Conservation (phyloP, 2,329 filamentous ascomycete species). For the Fusarium cicatricum region DNA sequence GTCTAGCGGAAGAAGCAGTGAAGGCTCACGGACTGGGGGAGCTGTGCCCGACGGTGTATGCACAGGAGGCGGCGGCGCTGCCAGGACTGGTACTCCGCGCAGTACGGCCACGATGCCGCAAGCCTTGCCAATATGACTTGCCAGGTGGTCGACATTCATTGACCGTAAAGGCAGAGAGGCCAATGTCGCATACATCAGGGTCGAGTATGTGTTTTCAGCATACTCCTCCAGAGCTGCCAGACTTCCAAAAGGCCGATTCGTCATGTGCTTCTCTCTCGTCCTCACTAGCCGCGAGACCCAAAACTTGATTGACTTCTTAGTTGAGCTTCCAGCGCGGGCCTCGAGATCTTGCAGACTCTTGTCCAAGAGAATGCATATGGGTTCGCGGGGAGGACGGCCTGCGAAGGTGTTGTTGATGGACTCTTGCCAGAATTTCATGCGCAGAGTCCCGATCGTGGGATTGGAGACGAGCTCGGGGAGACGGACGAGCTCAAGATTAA, state of each 20-base stretch:
- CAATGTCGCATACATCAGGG: constrained; percentile 86
- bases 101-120: constrained; percentile 86
- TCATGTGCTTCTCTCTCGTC: constrained; percentile 82
- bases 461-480: constrained; percentile 91
- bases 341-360: constrained; percentile 72
- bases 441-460: constrained; percentile 84
- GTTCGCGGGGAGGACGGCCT: constrained; percentile 84
- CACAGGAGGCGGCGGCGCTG: constrained; percentile 68
- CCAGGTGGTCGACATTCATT: constrained; percentile 88
- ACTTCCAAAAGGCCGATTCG: constrained; percentile 80
- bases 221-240: constrained; percentile 83
- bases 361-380: constrained; percentile 84
- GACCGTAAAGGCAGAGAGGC: constrained; percentile 81
- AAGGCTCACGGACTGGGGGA: constrained; percentile 54
- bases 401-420: constrained; percentile 80
- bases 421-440: constrained; percentile 95
- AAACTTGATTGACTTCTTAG: constrained; percentile 66
- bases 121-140: constrained; percentile 94
- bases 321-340: constrained; percentile 51
- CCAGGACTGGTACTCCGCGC: constrained; percentile 88
- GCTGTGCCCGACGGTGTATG: constrained; percentile 52
- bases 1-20: constrained; percentile 84
- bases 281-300: constrained; percentile 82
- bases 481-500: constrained; percentile 91
- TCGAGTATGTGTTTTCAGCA: constrained; percentile 94